Conservation (phyloP, 257 asterid genomes). For the Thymus quinquecostatus region DNA sequence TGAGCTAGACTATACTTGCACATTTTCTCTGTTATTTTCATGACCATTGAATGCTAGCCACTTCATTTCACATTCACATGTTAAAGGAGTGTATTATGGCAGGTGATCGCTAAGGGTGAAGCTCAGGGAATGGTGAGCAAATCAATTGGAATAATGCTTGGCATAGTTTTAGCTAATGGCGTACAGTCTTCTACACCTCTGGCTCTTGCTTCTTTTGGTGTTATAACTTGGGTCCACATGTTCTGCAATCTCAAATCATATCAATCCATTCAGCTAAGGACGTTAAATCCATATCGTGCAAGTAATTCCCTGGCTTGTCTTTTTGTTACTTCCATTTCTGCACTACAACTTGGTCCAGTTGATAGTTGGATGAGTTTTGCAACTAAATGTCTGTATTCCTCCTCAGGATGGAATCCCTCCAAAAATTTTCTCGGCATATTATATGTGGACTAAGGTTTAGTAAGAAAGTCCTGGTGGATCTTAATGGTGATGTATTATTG, state of each 20-base stretch:
- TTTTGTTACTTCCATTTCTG: neutral
- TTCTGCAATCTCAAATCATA: constrained; percentile 96
- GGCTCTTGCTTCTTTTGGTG: constrained; percentile 85
- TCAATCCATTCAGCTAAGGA: constrained; percentile 96
- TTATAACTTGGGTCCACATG: constrained; percentile 93
- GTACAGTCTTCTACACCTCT: constrained; percentile 86
- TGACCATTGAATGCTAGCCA: constrained; percentile 23
- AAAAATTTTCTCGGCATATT: constrained; percentile 5
- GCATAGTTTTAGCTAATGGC: constrained; percentile 80
- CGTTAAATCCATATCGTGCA: constrained; percentile 97
- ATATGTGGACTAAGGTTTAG: neutral
- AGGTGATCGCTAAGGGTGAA: constrained; percentile 99
- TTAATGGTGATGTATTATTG: constrained; percentile 1
- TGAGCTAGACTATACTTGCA: constrained; percentile 1
- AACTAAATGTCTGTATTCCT: neutral
- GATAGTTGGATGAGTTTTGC: constrained; percentile 12
- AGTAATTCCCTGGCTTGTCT: constrained; percentile 56
- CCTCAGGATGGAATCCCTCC: neutral
- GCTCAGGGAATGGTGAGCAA: constrained; percentile 99
- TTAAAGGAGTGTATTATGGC: constrained; percentile 35
- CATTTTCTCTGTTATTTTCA: neutral
- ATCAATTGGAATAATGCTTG: constrained; percentile 86
- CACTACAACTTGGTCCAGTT: constrained; percentile 23
- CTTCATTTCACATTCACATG: constrained; percentile 20
- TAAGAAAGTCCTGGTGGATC: neutral